phyloP scores from a whole-genome alignment of 2,329 filamentous ascomycete species.

The Tolypocladium sp. region DNA sequence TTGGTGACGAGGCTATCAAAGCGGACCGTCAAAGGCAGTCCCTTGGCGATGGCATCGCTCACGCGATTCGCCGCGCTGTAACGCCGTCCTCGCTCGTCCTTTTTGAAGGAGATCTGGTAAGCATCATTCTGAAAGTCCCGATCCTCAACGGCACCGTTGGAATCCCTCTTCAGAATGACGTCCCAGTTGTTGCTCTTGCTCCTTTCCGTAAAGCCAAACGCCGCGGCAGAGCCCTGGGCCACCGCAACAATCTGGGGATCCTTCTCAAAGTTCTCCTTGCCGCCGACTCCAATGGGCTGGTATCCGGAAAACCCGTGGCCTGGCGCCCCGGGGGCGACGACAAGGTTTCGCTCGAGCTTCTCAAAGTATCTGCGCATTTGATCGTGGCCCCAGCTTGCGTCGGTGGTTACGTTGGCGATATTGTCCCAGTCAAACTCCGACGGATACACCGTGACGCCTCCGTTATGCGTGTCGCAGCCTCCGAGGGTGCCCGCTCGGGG shows the following conservation, averaged over 20 bases:
- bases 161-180: neutral
- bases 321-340: conserved; percentile 23
- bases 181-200: neutral
- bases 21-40: conserved; percentile 11
- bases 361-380: conserved; percentile 32
- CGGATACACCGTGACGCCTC: conserved; percentile 28
- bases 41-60: conserved; percentile 10
- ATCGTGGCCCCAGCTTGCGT: conserved; percentile 28
- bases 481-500: conserved; percentile 35
- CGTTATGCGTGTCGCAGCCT: conserved; percentile 27
- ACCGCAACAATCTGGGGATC: conserved; percentile 30
- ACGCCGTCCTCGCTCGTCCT: neutral
- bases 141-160: neutral
- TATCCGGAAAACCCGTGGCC: conserved; percentile 34
- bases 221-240: conserved; percentile 1
- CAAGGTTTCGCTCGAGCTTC: conserved; percentile 32
- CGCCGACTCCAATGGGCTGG: conserved; percentile 12
- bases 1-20: conserved; percentile 22
- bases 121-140: neutral
- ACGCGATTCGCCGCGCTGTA: conserved; percentile 3
- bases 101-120: neutral
- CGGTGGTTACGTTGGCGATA: conserved; percentile 30
- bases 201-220: neutral
- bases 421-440: conserved; percentile 30
- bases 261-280: conserved; percentile 9